phyloP scores from a whole-genome alignment of 2,329 filamentous ascomycete genomes.

The Aspergillus novoparasiticus region DNA sequence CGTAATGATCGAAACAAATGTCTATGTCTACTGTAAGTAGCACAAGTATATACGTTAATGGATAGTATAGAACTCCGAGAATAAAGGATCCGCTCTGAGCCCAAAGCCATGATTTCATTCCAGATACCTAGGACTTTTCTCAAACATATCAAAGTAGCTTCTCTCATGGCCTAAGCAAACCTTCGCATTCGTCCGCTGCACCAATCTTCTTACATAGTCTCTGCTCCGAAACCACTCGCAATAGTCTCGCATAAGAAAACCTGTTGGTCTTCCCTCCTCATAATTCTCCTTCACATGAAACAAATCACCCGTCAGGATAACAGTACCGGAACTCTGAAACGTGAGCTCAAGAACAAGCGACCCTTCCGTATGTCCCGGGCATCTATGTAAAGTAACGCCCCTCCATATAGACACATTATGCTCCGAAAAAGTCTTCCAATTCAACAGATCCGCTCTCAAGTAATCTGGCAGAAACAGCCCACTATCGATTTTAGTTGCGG shows the following conservation, averaged over 20 bases:
- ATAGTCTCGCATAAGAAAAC: slow-evolving; percentile 6
- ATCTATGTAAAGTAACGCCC: neutral
- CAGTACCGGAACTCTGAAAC: neutral
- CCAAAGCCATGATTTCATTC: too few species aligned
- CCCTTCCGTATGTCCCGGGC: neutral
- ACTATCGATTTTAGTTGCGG: neutral
- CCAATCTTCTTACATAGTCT: slow-evolving; percentile 2
- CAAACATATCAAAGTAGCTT: slow-evolving; percentile 3
- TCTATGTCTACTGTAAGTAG: too few species aligned
- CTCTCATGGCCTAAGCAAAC: slow-evolving; percentile 6
- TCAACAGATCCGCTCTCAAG: neutral
- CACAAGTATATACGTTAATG: too few species aligned
- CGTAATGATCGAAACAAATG: too few species aligned
- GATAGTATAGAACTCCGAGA: too few species aligned
- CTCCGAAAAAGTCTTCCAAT: slow-evolving; percentile 1
- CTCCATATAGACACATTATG: neutral
- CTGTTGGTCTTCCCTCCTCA: neutral
- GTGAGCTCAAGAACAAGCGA: neutral
- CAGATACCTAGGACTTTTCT: neutral
- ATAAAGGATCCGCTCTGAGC: too few species aligned
- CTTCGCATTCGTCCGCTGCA: slow-evolving; percentile 3
- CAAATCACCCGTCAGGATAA: neutral
- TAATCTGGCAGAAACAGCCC: neutral
- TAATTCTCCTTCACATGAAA: slow-evolving; percentile 5
- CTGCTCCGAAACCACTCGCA: slow-evolving; percentile 2